These are phyloP conservation scores for Neofusicoccum sp. DNA, from an alignment of 2,329 filamentous ascomycete species.

Conservation along the genomic window DNA sequence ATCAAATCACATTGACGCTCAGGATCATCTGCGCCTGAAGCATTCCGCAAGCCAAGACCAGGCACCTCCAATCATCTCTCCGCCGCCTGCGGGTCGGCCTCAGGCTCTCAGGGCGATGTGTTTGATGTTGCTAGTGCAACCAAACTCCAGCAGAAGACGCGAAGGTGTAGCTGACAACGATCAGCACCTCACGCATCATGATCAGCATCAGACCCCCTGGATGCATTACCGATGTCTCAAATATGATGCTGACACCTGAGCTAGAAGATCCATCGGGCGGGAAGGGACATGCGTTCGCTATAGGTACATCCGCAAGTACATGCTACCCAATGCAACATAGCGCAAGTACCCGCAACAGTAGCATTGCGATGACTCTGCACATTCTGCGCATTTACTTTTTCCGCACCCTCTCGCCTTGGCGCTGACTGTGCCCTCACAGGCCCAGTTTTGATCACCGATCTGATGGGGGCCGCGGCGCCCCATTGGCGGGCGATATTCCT, in stretches of 20 bases:
- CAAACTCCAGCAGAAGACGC: neutral
- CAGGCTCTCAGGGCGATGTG: neutral
- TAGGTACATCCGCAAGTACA: too few species aligned
- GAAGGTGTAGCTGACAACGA: neutral
- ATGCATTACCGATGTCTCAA: neutral
- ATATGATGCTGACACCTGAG: slow-evolving; percentile 1
- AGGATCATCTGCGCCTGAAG: neutral
- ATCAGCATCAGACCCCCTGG: neutral
- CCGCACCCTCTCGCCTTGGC: neutral
- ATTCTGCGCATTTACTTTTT: slow-evolving; percentile 3
- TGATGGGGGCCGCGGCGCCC: neutral
- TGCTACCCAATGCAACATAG: too few species aligned
- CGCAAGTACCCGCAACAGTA: slow-evolving; percentile 1
- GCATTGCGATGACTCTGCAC: neutral
- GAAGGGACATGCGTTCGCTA: too few species aligned
- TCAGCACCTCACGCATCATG: slow-evolving; percentile 5
- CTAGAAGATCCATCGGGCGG: slow-evolving; percentile 1
- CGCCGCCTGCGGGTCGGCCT: neutral
- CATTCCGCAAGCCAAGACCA: neutral
- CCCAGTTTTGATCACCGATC: slow-evolving; percentile 3
- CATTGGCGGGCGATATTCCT: slow-evolving; percentile 1
- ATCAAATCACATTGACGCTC: neutral
- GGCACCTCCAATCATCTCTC: neutral
- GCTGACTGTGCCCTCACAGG: slow-evolving; percentile 9
- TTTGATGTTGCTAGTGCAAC: neutral